phyloP scores from a whole-genome alignment of 495 filamentous ascomycete species.

The Trichocladium uniseriatum region DNA sequence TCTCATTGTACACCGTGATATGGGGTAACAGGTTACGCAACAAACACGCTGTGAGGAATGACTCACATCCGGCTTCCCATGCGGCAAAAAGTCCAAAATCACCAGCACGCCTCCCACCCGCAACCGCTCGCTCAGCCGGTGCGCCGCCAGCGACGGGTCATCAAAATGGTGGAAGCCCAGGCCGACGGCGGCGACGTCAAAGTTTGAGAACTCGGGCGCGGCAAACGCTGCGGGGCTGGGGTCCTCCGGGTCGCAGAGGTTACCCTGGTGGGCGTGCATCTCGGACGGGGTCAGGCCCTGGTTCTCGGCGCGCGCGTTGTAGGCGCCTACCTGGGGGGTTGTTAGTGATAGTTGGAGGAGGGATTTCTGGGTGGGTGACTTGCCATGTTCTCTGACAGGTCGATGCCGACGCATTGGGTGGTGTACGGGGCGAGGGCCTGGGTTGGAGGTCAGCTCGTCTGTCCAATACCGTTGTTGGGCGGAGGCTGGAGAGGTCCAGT shows the following conservation, averaged over 20 bases:
- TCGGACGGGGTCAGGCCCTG: conserved; percentile 41
- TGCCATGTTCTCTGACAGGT: conserved; percentile 58
- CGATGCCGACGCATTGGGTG: conserved; percentile 52
- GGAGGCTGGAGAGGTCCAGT: too few species aligned
- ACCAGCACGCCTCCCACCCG: conserved; percentile 53
- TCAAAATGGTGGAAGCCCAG: conserved; percentile 68
- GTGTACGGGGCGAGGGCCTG: conserved; percentile 53
- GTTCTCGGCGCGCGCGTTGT: conserved; percentile 41
- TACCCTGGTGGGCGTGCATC: conserved; percentile 49
- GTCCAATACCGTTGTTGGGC: too few species aligned
- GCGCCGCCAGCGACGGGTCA: conserved; percentile 46
- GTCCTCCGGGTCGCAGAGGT: conserved; percentile 41
- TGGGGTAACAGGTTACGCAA: too few species aligned
- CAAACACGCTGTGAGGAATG: too few species aligned
- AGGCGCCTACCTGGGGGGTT: conserved; percentile 34
- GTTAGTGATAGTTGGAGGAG: background rate
- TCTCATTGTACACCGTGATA: too few species aligned
- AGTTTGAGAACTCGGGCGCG: conserved; percentile 43
- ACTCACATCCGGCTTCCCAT: conserved; percentile 27
- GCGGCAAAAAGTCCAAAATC: conserved; percentile 55
- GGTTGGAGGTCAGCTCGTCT: too few species aligned
- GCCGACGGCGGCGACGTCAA: conserved; percentile 57
- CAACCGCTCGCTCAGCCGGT: conserved; percentile 49
- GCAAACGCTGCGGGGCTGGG: conserved; percentile 32
- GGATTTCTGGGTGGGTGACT: background rate